Evolutionary conservation across 2,329 filamentous ascomycete genomes (phyloP).

Genomic region (Chrysosporium queenslandicum): DNA sequence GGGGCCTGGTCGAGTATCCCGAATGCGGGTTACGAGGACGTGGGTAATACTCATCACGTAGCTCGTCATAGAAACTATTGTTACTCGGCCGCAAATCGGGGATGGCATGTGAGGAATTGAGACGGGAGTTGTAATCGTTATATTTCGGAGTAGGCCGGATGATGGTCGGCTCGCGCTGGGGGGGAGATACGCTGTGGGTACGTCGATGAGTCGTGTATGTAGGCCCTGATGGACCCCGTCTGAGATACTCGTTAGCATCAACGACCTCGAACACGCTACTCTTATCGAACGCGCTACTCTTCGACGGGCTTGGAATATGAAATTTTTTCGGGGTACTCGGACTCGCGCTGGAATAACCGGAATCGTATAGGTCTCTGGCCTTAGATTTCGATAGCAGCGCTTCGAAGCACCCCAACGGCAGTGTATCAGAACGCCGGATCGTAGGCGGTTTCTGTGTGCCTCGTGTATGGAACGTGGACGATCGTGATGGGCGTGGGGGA

Average conservation of each 20-base stretch:
- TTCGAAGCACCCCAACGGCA: slow-evolving; percentile 17
- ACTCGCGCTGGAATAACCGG: slow-evolving; percentile 34
- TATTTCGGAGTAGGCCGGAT: slow-evolving; percentile 5
- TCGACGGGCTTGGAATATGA: no score
- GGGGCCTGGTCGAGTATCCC: neutral
- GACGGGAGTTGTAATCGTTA: neutral
- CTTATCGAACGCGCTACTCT: slow-evolving; percentile 25
- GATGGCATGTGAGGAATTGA: slow-evolving; percentile 4
- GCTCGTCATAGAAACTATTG: slow-evolving; percentile 6
- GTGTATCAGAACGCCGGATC: slow-evolving; percentile 25
- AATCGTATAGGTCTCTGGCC: slow-evolving; percentile 33
- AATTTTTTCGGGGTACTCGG: slow-evolving; percentile 36
- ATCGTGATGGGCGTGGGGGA: slow-evolving; percentile 26
- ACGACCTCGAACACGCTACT: slow-evolving; percentile 28
- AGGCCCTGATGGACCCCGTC: slow-evolving; percentile 23
- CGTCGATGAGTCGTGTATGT: neutral
- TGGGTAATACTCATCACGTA: neutral
- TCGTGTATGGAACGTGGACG: slow-evolving; percentile 26
- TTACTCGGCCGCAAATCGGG: slow-evolving; percentile 6
- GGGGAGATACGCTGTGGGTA: slow-evolving; percentile 21
- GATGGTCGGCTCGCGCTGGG: slow-evolving; percentile 21
- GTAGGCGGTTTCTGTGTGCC: slow-evolving; percentile 25
- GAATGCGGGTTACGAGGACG: neutral
- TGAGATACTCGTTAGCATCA: slow-evolving; percentile 21
- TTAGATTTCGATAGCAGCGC: slow-evolving; percentile 26